Evolutionary conservation across 495 filamentous ascomycete genomes (phyloP), one percentile per base, ranked within the genome.

Genomic region (Penicillium bovifimosum): DNA sequence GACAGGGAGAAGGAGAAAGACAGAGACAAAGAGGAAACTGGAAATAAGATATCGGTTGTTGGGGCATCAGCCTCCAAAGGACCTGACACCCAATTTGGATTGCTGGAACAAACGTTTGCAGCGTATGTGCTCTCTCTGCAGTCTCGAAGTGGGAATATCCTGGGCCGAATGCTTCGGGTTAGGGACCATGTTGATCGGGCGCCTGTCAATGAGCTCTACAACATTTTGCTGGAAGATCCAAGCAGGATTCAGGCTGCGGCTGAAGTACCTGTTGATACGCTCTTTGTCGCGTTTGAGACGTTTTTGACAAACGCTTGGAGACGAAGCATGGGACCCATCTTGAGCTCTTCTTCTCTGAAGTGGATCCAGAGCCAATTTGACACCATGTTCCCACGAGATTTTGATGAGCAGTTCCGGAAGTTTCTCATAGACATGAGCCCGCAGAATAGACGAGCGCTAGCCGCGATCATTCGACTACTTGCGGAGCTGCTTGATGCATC

Each of bases 221-320:
- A 96, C 59, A 75, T 81, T 29, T 76, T 96, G 28, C 60, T 96
- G 35, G 90, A 95, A 66, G 84, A 88, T 55, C 87, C 90, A 0
- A 83, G 77, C 43, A 86, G 85, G 54, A 72, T 86, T 36, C 83
- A 95, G 45, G 74, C 83, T 10, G 82, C 87, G 4, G 81, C 83
- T 1, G 87, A 96, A 51, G 79, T 87, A 3, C 78, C 87, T 10
- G 82, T 96, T 17, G 91, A 96, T 63, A 85, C 92, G n/a, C 76
- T 96, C 9, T 96, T 96, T 59, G 85, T 86, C 14, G 88, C 92
- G 1, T 98, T 98, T 61, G 91, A 95, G 59, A 96, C 93, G 53
- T 98, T 96, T 55, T 76, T 96, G 61, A 83, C 81, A 51, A 85
- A 87, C 50, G 90, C 90, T 27, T 98, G 93, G 93, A 83, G 77